A percentile compares a stretch with the other conserved stretches of the same genome.
phyloP scores from a whole-genome alignment of 2,329 filamentous ascomycete species.

The Purpureocillium lavendulum region DNA sequence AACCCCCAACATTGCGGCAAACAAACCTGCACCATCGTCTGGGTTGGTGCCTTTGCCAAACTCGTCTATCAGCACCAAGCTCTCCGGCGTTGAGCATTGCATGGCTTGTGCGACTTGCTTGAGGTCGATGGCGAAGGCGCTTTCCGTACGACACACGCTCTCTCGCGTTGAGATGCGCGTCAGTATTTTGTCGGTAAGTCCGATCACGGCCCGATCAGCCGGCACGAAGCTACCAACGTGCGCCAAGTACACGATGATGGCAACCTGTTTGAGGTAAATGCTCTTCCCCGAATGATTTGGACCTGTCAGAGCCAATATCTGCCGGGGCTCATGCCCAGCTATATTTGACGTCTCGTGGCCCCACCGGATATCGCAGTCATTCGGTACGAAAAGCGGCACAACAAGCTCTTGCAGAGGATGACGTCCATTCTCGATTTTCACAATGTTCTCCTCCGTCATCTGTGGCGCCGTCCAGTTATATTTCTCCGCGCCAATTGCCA shows the following conservation, averaged over 20 bases:
- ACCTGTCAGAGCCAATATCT: slow-evolving; percentile 75
- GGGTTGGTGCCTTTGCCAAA: slow-evolving; percentile 63
- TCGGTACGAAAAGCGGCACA: slow-evolving; percentile 73
- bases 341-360: slow-evolving; percentile 31
- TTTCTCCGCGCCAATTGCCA: slow-evolving; percentile 67
- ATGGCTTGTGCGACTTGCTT: slow-evolving; percentile 77
- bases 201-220: slow-evolving; percentile 65
- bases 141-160: slow-evolving; percentile 49
- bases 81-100: slow-evolving; percentile 64
- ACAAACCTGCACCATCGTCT: slow-evolving; percentile 49
- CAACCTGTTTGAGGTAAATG: slow-evolving; percentile 88
- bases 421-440: slow-evolving; percentile 69
- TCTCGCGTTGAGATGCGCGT: slow-evolving; percentile 74
- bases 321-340: slow-evolving; percentile 21
- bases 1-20: slow-evolving; percentile 49
- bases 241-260: slow-evolving; percentile 83
- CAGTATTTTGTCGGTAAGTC: slow-evolving; percentile 86
- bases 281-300: slow-evolving; percentile 97
- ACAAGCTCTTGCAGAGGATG: slow-evolving; percentile 83
- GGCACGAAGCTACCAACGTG: slow-evolving; percentile 92
- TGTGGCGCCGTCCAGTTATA: slow-evolving; percentile 64
- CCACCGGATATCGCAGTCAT: slow-evolving; percentile 64
- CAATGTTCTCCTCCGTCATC: slow-evolving; percentile 61
- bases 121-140: slow-evolving; percentile 67
- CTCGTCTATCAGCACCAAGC: slow-evolving; percentile 85